Percentiles rank a stretch among this genome's conserved stretches.
phyloP scores from a whole-genome alignment of 495 filamentous ascomycete species.

The Diplogelasinospora grovesii region DNA sequence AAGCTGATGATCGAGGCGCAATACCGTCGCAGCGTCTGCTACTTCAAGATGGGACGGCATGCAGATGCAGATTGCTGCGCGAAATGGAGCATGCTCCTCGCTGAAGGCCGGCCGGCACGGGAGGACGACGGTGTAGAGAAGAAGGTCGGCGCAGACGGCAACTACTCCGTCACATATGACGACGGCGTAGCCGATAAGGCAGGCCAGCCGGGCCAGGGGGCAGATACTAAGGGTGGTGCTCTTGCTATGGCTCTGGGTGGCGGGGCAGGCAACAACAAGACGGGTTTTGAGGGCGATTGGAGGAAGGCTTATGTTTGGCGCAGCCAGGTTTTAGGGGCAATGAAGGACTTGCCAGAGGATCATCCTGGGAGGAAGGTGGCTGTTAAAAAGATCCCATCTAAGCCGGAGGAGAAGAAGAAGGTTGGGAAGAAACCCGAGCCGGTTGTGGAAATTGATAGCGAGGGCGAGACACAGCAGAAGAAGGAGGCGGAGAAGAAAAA shows the following conservation, averaged over 20 bases:
- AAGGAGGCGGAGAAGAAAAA: slow-evolving; percentile 7
- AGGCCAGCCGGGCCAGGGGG: slow-evolving; percentile 21
- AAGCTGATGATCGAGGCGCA: slow-evolving; percentile 77
- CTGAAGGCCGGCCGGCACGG: slow-evolving; percentile 35
- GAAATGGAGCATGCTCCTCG: slow-evolving; percentile 52
- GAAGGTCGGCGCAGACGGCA: slow-evolving; percentile 32
- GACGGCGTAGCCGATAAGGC: slow-evolving; percentile 20
- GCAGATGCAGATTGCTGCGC: slow-evolving; percentile 74
- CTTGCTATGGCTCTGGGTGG: neutral
- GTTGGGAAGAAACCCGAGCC: slow-evolving; percentile 7
- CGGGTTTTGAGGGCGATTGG: slow-evolving; percentile 24
- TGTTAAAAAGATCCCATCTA: slow-evolving; percentile 58
- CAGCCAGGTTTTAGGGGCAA: slow-evolving; percentile 35
- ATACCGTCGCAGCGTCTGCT: slow-evolving; percentile 67
- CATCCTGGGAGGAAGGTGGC: slow-evolving; percentile 52
- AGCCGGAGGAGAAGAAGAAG: slow-evolving; percentile 25
- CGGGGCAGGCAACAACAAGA: slow-evolving; percentile 5
- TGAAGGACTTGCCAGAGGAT: slow-evolving; percentile 58
- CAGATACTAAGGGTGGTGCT: neutral
- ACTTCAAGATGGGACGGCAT: slow-evolving; percentile 63
- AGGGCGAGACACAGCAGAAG: slow-evolving; percentile 10
- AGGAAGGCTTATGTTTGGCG: slow-evolving; percentile 35
- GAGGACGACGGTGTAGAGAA: slow-evolving; percentile 36
- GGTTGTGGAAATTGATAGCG: slow-evolving; percentile 27
- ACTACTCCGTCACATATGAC: slow-evolving; percentile 27